A percentile compares a stretch with the other conserved stretches of the same genome.
Conservation (phyloP, 768 basidiomycete genomes). For the Phylloporus sp. region DNA sequence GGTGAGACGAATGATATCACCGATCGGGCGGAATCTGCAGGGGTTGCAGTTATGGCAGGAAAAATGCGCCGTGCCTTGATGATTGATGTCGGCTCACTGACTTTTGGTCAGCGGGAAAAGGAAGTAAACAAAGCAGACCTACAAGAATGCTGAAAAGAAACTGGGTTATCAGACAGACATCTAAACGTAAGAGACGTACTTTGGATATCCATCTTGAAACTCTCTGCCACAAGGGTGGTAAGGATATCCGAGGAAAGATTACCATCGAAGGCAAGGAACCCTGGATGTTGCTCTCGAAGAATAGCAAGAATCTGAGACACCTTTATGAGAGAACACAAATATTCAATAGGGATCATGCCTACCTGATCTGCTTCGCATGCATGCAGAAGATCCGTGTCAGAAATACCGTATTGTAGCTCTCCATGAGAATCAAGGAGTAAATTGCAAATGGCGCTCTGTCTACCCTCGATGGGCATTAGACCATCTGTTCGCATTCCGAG, state of each 20-base stretch:
- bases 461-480: conserved; percentile 39
- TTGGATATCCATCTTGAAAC: conserved; percentile 43
- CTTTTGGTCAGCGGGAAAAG: conserved; percentile 6
- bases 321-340: neutral
- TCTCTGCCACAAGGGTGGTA: conserved; percentile 47
- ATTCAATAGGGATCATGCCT: neutral
- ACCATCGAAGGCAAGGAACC: conserved; percentile 69
- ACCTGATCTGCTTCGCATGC: conserved; percentile 46
- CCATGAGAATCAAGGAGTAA: conserved; percentile 74
- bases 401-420: conserved; percentile 76
- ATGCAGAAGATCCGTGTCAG: conserved; percentile 81
- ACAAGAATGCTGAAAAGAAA: conserved; percentile 67
- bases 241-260: conserved; percentile 63
- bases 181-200: conserved; percentile 40
- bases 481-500: conserved; percentile 86
- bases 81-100: conserved; percentile 93
- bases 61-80: conserved; percentile 72
- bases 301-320: conserved; percentile 45
- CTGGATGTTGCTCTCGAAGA: conserved; percentile 49
- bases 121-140: conserved; percentile 23
- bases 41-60: conserved; percentile 48
- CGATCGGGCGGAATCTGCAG: conserved; percentile 32
- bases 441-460: conserved; percentile 79
- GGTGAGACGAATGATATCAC: conserved; percentile 77
- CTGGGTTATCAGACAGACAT: conserved; percentile 1